Conservation (phyloP, 768 basidiomycete genomes). For the Suillus occidentalis region DNA sequence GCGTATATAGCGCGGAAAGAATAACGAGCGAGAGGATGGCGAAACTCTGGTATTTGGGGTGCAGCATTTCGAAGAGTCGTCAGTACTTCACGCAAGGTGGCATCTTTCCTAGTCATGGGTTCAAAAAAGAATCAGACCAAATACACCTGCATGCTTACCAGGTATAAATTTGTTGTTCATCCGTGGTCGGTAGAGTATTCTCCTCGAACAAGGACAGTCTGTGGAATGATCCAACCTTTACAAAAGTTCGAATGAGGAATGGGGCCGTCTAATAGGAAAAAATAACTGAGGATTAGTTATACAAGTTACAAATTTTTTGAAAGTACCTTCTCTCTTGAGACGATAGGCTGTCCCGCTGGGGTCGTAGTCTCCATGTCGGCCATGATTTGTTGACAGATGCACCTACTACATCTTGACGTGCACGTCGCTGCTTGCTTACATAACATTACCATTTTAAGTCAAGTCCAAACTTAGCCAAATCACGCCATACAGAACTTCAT, state of each 20-base stretch:
- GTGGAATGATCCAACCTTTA: slow-evolving; percentile 81
- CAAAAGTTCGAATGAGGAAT: slow-evolving; percentile 79
- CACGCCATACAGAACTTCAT: background rate
- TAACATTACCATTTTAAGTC: background rate
- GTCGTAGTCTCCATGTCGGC: slow-evolving; percentile 42
- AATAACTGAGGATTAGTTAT: slow-evolving; percentile 4
- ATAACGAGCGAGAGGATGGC: slow-evolving; percentile 80
- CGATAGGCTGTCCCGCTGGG: slow-evolving; percentile 44
- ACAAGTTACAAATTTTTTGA: rapidly evolving
- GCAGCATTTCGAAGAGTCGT: slow-evolving; percentile 74
- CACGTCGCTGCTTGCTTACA: background rate
- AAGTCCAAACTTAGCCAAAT: background rate
- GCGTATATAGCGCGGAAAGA: slow-evolving; percentile 80
- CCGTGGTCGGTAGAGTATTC: slow-evolving; percentile 69
- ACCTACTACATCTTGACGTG: background rate
- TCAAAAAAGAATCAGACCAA: background rate
- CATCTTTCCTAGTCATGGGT: slow-evolving; percentile 63
- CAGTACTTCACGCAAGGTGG: slow-evolving; percentile 75
- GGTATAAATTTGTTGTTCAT: slow-evolving; percentile 81
- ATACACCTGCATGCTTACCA: slow-evolving; percentile 47
- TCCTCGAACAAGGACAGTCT: slow-evolving; percentile 75
- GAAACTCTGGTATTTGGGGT: slow-evolving; percentile 68
- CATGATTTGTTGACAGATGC: slow-evolving; percentile 19
- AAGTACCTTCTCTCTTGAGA: slow-evolving; percentile 60
- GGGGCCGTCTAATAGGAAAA: slow-evolving; percentile 58